Conservation (phyloP, 2,329 filamentous ascomycete species). For the Emergomyces pasteurianus region DNA sequence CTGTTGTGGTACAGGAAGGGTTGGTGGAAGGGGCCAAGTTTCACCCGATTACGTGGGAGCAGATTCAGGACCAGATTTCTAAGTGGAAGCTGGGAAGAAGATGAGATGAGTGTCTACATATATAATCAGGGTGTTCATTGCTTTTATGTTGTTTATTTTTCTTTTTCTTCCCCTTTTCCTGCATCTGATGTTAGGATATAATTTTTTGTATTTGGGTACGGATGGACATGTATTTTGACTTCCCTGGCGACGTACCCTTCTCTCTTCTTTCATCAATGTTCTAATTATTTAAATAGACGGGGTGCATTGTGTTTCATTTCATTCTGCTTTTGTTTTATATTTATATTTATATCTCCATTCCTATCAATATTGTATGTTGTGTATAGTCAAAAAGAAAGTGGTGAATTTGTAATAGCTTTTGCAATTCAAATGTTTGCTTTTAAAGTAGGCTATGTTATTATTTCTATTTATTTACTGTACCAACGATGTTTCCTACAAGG, state of each 20-base stretch:
- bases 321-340: background rate
- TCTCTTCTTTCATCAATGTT: background rate
- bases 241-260: background rate
- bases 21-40: slow-evolving; percentile 58
- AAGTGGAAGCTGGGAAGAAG: slow-evolving; percentile 67
- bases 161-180: background rate
- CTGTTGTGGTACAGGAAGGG: slow-evolving; percentile 88
- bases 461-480: too few species aligned
- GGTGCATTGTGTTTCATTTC: background rate
- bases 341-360: background rate
- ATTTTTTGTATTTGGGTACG: background rate
- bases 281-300: background rate
- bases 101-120: slow-evolving; percentile 21
- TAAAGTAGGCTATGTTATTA: too few species aligned
- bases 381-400: too few species aligned
- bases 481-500: too few species aligned
- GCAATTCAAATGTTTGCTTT: too few species aligned
- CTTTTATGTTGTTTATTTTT: too few species aligned
- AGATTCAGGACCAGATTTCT: slow-evolving; percentile 77
- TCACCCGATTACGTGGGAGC: slow-evolving; percentile 66
- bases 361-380: too few species aligned
- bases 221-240: background rate
- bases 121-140: background rate
- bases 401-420: too few species aligned
- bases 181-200: too few species aligned